Evolutionary conservation across 83 land plant species (phyloP).

Genomic region (Thuja plicata): DNA sequence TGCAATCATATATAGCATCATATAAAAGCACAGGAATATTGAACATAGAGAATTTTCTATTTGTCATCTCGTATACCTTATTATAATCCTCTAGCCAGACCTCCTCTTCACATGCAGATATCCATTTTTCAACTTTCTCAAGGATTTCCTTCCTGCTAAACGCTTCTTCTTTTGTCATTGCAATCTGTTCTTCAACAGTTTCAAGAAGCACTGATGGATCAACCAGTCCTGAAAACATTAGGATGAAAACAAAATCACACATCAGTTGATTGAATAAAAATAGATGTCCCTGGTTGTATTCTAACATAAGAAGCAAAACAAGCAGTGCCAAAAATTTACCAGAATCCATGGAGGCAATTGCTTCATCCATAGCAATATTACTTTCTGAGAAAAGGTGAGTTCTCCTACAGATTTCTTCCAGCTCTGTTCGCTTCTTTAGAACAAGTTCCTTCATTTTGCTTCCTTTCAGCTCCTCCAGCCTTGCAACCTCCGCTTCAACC

Average conservation of each 20-base stretch:
- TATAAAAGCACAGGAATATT: background rate
- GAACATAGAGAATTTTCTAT: background rate
- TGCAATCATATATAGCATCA: background rate
- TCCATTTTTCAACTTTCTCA: constrained; percentile 93
- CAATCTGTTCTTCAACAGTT: constrained; percentile 74
- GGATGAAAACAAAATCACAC: background rate
- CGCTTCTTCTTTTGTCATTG: constrained; percentile 76
- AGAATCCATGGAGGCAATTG: constrained; percentile 68
- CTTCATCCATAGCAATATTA: constrained; percentile 36
- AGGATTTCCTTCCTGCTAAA: constrained; percentile 91
- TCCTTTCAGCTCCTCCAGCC: constrained; percentile 65
- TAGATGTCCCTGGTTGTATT: background rate
- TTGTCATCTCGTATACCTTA: constrained; percentile 40
- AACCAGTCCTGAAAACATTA: constrained; percentile 57
- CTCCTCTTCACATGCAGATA: constrained; percentile 94
- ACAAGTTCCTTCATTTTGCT: constrained; percentile 63
- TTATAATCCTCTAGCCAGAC: constrained; percentile 97
- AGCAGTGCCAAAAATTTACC: constrained; percentile 36
- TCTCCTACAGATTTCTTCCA: constrained; percentile 63
- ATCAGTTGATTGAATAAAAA: background rate
- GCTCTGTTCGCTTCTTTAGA: constrained; percentile 48
- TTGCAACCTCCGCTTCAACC: constrained; percentile 72
- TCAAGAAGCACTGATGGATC: constrained; percentile 74
- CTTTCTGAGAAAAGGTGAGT: constrained; percentile 70
- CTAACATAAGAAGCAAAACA: constrained; percentile 9